Conservation (phyloP, 1,284 basidiomycete species). For the Cystobasidium pallidum region DNA sequence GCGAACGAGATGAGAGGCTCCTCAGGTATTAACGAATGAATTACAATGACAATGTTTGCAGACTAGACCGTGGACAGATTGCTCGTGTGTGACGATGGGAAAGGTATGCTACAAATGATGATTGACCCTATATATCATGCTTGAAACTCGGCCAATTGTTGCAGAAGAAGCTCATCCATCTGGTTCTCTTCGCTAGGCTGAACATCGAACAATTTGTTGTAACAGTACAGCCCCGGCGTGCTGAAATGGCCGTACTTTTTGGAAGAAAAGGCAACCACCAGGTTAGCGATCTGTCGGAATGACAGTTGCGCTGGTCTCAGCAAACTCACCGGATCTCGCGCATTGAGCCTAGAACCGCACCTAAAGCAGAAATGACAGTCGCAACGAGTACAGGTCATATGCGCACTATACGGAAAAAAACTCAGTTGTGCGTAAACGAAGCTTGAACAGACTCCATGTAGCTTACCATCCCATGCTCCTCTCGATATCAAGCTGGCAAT, state of each 20-base stretch:
- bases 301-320: not conserved
- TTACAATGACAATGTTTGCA: not conserved
- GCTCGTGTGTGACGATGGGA: not conserved
- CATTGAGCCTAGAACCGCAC: conserved; percentile 60
- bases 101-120: conserved; percentile 7
- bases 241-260: conserved; percentile 41
- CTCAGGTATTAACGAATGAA: no score
- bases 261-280: not conserved
- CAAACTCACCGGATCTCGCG: conserved; percentile 65
- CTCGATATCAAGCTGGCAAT: conserved; percentile 70
- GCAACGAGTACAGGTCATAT: conserved; percentile 76
- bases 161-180: conserved; percentile 17
- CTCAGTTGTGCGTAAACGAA: conserved; percentile 56
- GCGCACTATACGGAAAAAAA: conserved; percentile 23
- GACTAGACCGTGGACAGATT: not conserved
- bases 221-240: conserved; percentile 44
- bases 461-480: conserved; percentile 67
- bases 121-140: not conserved
- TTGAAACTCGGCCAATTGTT: conserved; percentile 18
- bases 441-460: not conserved
- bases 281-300: not conserved
- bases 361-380: conserved; percentile 74
- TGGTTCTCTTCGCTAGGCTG: conserved; percentile 26
- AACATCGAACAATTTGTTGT: conserved; percentile 51
- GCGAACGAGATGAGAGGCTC: not conserved